Conservation (phyloP, 73 alveolate genomes). For the Tetrahymena malaccensis region DNA sequence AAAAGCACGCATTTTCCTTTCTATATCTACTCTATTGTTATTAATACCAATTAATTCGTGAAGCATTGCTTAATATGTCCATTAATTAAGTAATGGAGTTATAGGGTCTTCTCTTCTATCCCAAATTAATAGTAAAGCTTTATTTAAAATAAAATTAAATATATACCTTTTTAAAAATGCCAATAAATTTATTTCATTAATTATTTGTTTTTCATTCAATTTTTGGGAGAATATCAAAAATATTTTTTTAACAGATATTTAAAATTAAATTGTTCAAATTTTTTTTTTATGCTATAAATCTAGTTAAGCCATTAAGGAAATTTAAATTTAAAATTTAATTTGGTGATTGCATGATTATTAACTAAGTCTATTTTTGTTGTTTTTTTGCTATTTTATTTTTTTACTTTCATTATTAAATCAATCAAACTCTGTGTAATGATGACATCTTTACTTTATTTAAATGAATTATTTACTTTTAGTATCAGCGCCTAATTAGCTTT, state of each 20-base stretch:
- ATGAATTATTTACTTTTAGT: not conserved
- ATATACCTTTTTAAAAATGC: not conserved
- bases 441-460: not conserved
- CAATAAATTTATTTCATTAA: too few relatives aligned
- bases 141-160: not conserved
- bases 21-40: constrained; percentile 87
- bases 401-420: too few relatives aligned
- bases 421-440: not conserved
- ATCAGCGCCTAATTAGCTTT: constrained; percentile 1
- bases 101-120: constrained; percentile 99
- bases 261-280: too few relatives aligned
- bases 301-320: too few relatives aligned
- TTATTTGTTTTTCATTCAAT: too few relatives aligned
- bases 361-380: too few relatives aligned
- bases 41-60: constrained; percentile 96
- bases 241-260: too few relatives aligned
- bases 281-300: too few relatives aligned
- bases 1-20: constrained; percentile 38
- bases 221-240: too few relatives aligned
- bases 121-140: constrained; percentile 55
- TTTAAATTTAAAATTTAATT: too few relatives aligned
- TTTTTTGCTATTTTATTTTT: too few relatives aligned
- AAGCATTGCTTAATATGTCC: constrained; percentile 99
- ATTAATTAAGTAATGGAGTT: constrained; percentile 95
- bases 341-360: too few relatives aligned